Evolutionary conservation across 2,329 filamentous ascomycete genomes (phyloP).

Genomic region (Aspergillus pseudonomiae): DNA sequence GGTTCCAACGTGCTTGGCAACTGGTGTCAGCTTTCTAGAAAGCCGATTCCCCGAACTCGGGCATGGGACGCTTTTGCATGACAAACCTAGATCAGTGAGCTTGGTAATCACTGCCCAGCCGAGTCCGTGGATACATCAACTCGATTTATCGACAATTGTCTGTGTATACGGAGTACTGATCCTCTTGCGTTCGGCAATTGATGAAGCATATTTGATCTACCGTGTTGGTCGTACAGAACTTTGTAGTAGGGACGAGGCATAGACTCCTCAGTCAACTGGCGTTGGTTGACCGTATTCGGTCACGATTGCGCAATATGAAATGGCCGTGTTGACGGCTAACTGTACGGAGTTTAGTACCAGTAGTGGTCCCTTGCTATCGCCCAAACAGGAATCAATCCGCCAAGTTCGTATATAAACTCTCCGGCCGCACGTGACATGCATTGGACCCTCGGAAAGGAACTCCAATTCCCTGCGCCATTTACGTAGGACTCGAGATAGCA

Average conservation of each 20-base stretch:
- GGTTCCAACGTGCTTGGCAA: slow-evolving; percentile 5
- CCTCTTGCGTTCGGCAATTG: not conserved
- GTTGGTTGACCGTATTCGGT: no score
- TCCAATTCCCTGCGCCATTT: not conserved
- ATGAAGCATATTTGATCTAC: not conserved
- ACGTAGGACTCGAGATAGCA: not conserved
- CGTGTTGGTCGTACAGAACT: not conserved
- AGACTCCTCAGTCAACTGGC: no score
- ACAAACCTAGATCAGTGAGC: not conserved
- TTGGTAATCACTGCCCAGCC: not conserved
- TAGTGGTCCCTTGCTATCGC: not conserved
- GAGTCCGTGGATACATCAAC: not conserved
- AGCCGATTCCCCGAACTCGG: not conserved
- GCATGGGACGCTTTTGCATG: not conserved
- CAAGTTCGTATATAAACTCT: not conserved
- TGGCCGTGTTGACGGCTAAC: not conserved
- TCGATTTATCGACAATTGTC: not conserved
- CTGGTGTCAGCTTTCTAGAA: not conserved
- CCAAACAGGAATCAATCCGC: no score
- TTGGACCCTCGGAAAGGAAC: not conserved
- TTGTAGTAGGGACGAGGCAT: not conserved
- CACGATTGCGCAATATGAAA: no score
- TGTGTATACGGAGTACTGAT: not conserved
- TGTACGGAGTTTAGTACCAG: not conserved
- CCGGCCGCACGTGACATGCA: not conserved